These are phyloP conservation scores for Fusarium burgessii DNA, from an alignment of 2,329 filamentous ascomycete species.

Conservation along the genomic window DNA sequence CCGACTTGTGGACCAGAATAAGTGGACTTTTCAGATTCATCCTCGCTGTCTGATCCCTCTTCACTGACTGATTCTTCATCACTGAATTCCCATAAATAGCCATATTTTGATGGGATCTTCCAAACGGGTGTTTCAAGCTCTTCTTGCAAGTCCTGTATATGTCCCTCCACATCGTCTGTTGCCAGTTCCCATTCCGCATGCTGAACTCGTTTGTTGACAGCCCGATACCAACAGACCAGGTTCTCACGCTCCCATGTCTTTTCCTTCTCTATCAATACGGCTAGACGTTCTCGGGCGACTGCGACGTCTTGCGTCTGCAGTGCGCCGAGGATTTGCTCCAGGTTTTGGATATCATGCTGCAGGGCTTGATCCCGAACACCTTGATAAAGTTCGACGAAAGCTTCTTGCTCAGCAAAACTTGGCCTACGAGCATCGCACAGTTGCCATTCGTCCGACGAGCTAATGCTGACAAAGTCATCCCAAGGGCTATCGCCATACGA, in stretches of 20 bases:
- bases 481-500: background rate
- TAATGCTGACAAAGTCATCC: background rate
- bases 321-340: background rate
- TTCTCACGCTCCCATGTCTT: background rate
- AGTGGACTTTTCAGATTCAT: background rate
- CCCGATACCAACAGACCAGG: slow-evolving; percentile 19
- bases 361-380: slow-evolving; percentile 22
- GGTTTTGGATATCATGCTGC: background rate
- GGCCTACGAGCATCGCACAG: fast-evolving
- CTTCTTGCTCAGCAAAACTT: background rate
- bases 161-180: slow-evolving; percentile 9
- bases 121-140: slow-evolving; percentile 13
- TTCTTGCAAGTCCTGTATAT: slow-evolving; percentile 7
- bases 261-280: slow-evolving; percentile 1
- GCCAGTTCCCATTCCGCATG: slow-evolving; percentile 2
- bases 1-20: background rate
- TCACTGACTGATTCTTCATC: background rate
- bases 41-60: background rate
- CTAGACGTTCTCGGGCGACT: background rate
- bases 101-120: background rate
- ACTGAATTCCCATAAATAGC: background rate
- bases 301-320: background rate
- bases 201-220: slow-evolving; percentile 18
- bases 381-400: slow-evolving; percentile 23
- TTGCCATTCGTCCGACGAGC: fast-evolving